A percentile compares a stretch with the other conserved stretches of the same genome.
Conservation (phyloP, 139 green algal species). For the Chlorella sp. region DNA sequence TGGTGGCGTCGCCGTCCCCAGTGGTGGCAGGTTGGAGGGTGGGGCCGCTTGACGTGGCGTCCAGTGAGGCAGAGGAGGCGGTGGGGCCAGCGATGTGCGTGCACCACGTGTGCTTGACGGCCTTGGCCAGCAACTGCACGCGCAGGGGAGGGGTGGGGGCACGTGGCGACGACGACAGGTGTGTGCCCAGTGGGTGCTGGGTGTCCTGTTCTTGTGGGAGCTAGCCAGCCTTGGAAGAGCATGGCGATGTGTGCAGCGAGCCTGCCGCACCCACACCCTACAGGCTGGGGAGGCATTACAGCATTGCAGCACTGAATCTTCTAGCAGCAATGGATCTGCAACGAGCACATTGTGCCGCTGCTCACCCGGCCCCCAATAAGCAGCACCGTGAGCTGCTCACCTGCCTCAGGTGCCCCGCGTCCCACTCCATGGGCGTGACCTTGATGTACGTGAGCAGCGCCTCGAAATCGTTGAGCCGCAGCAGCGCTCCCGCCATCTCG, state of each 20-base stretch:
- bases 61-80: no score
- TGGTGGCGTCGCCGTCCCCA: no score
- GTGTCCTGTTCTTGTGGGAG: background rate
- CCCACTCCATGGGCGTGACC: constrained; percentile 30
- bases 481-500: constrained; percentile 51
- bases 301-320: background rate
- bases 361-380: background rate
- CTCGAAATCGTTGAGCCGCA: constrained; percentile 79
- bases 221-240: background rate
- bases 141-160: no score
- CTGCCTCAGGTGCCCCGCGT: constrained; percentile 6
- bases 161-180: no score
- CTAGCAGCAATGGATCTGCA: background rate
- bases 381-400: background rate
- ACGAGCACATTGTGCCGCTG: background rate
- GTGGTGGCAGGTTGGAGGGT: no score
- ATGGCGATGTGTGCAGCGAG: background rate
- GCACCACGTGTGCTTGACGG: no score
- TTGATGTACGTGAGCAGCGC: constrained; percentile 82
- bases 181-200: no score
- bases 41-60: no score
- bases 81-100: no score
- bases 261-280: no score
- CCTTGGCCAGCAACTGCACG: no score
- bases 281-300: background rate